Evolutionary conservation across 2,329 filamentous ascomycete species (phyloP), one percentile per base, ranked within the genome.

Genomic region (Trichoderma koningiopsis): DNA sequence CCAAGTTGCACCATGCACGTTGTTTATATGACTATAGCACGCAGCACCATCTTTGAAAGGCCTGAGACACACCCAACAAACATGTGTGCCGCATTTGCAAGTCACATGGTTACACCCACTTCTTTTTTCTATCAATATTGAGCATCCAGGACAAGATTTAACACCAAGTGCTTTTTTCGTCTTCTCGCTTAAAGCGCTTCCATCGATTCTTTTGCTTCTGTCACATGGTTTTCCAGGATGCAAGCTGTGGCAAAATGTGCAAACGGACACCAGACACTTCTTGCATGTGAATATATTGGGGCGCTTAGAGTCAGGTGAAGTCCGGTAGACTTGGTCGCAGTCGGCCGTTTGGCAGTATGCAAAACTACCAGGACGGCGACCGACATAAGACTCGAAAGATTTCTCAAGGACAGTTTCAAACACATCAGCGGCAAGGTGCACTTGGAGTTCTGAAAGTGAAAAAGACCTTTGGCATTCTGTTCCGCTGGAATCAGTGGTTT

Each of bases 11-110:
- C 61, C 52, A 56, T 64, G 61, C 16, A 22, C 19, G 8, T 27
- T 22, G 27, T 8, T 55, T 60, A 69, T 65, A 69, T 69, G 67
- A 3, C 11, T 19, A 33, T 69, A 69, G 29, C 67, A 69, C 5
- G 47, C 22, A 3, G 0, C 16, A 57, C 37, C 4, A 7, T 19
- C 6, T 8, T 29, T 31, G 53, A 69, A 69, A 7, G 40, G 13
- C 22, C 24, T 40, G 74, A 84, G 71, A 68, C 84, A 86, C 3
- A 80, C 76, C 83, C 83, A 86, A 68, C 84, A 86, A 31, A 85
- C 83, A 69, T 85, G 81, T 0, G 77, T 72, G 3, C 74, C 71
- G 68, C 84, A 86, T 0, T 70, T 72, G 68, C 85, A 86, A 0
- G 70, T 72, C 70, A 86, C 81, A 71, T 86, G 83, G 70, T 85